Evolutionary conservation across 768 basidiomycete species (phyloP).

Genomic region (Russula ochroleuca): DNA sequence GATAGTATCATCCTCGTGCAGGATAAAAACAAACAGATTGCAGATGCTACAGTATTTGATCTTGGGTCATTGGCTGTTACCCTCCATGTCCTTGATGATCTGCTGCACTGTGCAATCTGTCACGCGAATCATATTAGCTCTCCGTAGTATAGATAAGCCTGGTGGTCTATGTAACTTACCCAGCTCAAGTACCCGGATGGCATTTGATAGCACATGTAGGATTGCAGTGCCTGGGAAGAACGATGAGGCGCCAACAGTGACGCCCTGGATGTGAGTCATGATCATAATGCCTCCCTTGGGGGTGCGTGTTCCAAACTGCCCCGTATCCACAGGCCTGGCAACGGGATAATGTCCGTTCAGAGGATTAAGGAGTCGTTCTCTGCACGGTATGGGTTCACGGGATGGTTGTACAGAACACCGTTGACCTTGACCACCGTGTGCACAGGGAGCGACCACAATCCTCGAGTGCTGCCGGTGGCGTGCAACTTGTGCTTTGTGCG

Average conservation of each 20-base stretch:
- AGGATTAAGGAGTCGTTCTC: constrained; percentile 75
- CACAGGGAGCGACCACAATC: constrained; percentile 78
- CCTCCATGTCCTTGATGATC: constrained; percentile 75
- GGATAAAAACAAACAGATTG: constrained; percentile 81
- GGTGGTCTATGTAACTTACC: constrained; percentile 44
- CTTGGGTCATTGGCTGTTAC: constrained; percentile 65
- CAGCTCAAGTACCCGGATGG: constrained; percentile 76
- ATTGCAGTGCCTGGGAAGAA: constrained; percentile 87
- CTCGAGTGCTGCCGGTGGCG: constrained; percentile 71
- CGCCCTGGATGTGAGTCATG: constrained; percentile 67
- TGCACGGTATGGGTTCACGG: constrained; percentile 44
- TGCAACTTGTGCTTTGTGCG: constrained; percentile 74
- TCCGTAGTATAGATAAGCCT: background rate
- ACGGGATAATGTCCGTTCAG: constrained; percentile 81
- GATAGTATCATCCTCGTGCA: constrained; percentile 81
- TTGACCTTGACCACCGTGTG: constrained; percentile 61
- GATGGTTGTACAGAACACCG: constrained; percentile 57
- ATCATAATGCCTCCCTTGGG: constrained; percentile 62
- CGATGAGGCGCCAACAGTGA: constrained; percentile 75
- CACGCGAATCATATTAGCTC: background rate
- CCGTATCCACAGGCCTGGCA: constrained; percentile 51
- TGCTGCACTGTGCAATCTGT: constrained; percentile 83
- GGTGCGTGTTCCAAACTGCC: constrained; percentile 62
- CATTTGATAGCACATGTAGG: constrained; percentile 78
- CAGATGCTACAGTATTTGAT: constrained; percentile 80